Evolutionary conservation across 2,329 filamentous ascomycete genomes (phyloP).

Genomic region (Drechslerella stenobrocha): DNA sequence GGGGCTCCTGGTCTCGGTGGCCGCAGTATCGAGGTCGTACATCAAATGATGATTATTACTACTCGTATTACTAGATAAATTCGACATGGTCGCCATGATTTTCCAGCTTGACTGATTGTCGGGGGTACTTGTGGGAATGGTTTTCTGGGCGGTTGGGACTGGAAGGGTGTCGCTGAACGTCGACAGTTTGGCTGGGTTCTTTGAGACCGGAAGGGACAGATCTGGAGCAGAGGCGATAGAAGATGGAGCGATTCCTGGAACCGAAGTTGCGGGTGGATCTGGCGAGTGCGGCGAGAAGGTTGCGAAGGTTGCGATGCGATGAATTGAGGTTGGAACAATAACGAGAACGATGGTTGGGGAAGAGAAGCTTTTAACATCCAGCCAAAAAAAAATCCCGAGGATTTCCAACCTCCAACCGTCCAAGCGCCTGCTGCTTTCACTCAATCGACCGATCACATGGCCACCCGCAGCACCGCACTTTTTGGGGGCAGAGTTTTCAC

Average conservation of each 20-base stretch:
- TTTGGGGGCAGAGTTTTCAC: conserved; percentile 20
- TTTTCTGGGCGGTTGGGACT: conserved; percentile 29
- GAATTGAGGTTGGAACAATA: conserved; percentile 7
- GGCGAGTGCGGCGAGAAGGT: conserved; percentile 8
- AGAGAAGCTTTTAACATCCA: conserved; percentile 1
- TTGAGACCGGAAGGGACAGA: background rate
- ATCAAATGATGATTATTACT: conserved; percentile 68
- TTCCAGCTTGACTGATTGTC: conserved; percentile 47
- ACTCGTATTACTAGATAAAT: conserved; percentile 69
- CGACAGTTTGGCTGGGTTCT: conserved; percentile 25
- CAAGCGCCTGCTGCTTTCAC: background rate
- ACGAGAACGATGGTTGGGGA: background rate
- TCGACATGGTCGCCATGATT: conserved; percentile 62
- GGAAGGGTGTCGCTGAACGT: conserved; percentile 40
- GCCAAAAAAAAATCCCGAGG: background rate
- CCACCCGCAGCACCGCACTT: background rate
- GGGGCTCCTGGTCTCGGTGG: conserved; percentile 63
- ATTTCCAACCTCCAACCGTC: background rate
- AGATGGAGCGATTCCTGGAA: background rate
- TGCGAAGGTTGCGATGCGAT: conserved; percentile 28
- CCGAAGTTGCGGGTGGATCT: conserved; percentile 5
- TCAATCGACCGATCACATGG: conserved; percentile 43
- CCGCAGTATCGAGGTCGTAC: conserved; percentile 63
- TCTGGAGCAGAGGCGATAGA: conserved; percentile 9
- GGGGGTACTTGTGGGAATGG: conserved; percentile 44